Evolutionary conservation across 345 rosid genomes (phyloP).

Genomic region (Salix brachista): DNA sequence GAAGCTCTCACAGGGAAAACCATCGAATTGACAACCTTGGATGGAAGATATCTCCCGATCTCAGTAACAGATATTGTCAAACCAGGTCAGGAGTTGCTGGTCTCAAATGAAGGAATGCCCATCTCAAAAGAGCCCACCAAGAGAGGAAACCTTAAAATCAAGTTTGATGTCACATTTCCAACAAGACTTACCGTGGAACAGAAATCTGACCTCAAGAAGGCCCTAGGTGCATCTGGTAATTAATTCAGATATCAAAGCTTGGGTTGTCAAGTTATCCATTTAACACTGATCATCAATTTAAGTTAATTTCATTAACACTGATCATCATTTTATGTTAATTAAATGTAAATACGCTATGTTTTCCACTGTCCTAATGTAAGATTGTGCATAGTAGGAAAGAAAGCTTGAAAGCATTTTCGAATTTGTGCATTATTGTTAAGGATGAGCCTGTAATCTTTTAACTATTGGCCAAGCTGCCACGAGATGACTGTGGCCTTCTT

Average conservation of each 20-base stretch:
- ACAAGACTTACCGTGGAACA: conserved; percentile 28
- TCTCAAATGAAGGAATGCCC: conserved; percentile 60
- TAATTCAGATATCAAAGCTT: not conserved
- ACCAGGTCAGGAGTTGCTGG: conserved; percentile 50
- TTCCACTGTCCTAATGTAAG: conserved; percentile 8
- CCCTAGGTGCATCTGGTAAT: conserved; percentile 12
- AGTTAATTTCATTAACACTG: conserved; percentile 7
- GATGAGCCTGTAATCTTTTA: conserved; percentile 7
- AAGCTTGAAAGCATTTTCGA: conserved; percentile 9
- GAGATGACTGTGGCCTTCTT: not conserved
- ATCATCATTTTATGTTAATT: conserved; percentile 16
- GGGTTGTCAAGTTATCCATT: conserved; percentile 5
- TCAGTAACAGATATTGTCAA: conserved; percentile 43
- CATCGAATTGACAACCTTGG: conserved; percentile 45
- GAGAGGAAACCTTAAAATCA: conserved; percentile 56
- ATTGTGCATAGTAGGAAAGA: conserved; percentile 40
- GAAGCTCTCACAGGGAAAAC: conserved; percentile 69
- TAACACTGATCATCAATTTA: conserved; percentile 8
- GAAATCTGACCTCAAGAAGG: conserved; percentile 29
- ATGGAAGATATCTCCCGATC: conserved; percentile 45
- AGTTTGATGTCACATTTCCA: conserved; percentile 61
- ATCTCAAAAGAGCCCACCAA: conserved; percentile 50
- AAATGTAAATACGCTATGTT: conserved; percentile 40
- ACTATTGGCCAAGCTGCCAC: not conserved
- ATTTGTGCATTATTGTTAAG: not conserved